Base-by-base conservation (phyloP, 2,329 filamentous ascomycete genomes). In the Phialophora chinensis region DNA sequence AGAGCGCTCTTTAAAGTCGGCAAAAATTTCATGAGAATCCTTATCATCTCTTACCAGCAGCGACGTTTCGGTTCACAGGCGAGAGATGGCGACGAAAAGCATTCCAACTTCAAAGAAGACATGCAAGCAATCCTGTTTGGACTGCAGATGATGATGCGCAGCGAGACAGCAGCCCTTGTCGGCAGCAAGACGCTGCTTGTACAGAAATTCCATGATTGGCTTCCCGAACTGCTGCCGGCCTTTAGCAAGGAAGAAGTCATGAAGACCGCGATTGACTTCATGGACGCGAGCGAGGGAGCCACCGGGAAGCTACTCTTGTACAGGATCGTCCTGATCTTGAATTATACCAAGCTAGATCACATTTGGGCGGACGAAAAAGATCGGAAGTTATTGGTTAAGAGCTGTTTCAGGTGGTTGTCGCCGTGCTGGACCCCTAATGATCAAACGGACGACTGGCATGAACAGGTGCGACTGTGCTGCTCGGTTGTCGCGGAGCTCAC, bases 141-240 rank as follows among this genome's bases (percentile, higher is more conserved):
- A 1, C 84, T 99, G 27, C 93, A 98, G 78, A 84, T 86, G 17
- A 87, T 99, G 79, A 97, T 99, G 92, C 88, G 89, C 67, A 97
- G 92, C 76, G 84, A 88, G 1, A 91, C 92, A 2, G 91, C 95
- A 0, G 89, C 93, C 20, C 82, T 98, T 27, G 91, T 98, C 14
- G 95, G 95, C 38, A 98, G 91, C 69, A 96, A 99, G 79, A 98
- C 95, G 0, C 82, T 99, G 58, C 89, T 96, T 2, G 93, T 98
- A 12, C 95, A 99, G 78, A 92, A 98, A 77, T 96, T 98, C 77
- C 94, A 98, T 75, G 91, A 91, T 0, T 99, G 95, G 95, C 82
- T 99, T n/a, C 94, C 95, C 0, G 94, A 98, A 75, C 86, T 99
- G 10, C 84, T 87, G 0, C 88, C 89, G 1, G 84, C 95, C 44